Evolutionary conservation across 2,329 filamentous ascomycete species (phyloP).

Genomic region (Ilyonectria sp.): DNA sequence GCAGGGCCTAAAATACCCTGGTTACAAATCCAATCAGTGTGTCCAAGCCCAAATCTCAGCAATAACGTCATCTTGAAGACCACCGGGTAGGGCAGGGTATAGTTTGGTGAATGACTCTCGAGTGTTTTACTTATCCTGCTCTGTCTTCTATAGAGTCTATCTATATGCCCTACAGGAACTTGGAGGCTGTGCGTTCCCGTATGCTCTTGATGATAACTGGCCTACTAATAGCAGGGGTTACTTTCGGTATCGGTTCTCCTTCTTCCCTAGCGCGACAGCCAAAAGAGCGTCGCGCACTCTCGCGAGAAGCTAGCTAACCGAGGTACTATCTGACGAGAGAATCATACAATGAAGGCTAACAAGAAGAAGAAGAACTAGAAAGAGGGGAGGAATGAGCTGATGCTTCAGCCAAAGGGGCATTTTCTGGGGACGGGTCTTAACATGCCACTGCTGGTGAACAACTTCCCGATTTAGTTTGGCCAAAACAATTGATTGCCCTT

Average conservation of each 20-base stretch:
- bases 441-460: background rate
- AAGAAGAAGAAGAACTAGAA: constrained; percentile 7
- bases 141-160: constrained; percentile 14
- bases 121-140: constrained; percentile 1
- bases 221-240: background rate
- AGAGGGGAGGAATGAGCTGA: background rate
- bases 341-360: constrained; percentile 13
- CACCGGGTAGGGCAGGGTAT: constrained; percentile 6
- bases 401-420: background rate
- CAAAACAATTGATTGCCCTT: constrained; percentile 10
- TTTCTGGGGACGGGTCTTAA: background rate
- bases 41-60: too few species aligned
- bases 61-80: constrained; percentile 10
- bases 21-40: too few species aligned
- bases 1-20: background rate
- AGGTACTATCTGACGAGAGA: constrained; percentile 24
- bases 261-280: constrained; percentile 7
- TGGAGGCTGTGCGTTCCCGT: background rate
- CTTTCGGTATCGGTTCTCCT: constrained; percentile 12
- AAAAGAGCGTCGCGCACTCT: constrained; percentile 16
- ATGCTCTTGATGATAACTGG: background rate
- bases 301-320: constrained; percentile 12
- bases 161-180: constrained; percentile 5
- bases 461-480: constrained; percentile 25
- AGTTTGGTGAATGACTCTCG: background rate